A percentile compares a stretch with the other conserved stretches of the same genome.
Conservation (phyloP, 495 filamentous ascomycete genomes). For the Bryoglossum gracile region DNA sequence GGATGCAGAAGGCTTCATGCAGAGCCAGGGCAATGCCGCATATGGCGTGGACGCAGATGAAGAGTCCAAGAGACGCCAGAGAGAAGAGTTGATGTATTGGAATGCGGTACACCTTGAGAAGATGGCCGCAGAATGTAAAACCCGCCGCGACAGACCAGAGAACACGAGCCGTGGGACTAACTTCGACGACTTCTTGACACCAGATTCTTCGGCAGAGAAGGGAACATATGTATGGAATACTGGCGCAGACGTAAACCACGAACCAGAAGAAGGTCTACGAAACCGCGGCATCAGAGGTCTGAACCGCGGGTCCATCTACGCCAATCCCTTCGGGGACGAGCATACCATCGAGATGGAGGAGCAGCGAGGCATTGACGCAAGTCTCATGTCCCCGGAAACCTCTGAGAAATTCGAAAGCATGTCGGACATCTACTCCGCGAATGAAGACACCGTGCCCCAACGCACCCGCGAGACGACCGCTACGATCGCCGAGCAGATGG, state of each 20-base stretch:
- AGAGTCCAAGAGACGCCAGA: slow-evolving; percentile 53
- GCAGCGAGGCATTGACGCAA: slow-evolving; percentile 27
- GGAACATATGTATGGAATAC: slow-evolving; percentile 47
- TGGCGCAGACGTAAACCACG: slow-evolving; percentile 30
- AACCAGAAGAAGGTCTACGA: slow-evolving; percentile 32
- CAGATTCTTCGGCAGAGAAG: slow-evolving; percentile 34
- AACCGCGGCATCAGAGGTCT: slow-evolving; percentile 46
- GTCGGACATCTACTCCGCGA: slow-evolving; percentile 39
- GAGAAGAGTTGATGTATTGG: slow-evolving; percentile 70
- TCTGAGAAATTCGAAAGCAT: slow-evolving; percentile 32
- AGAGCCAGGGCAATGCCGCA: slow-evolving; percentile 45
- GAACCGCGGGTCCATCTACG: slow-evolving; percentile 39
- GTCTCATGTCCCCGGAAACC: slow-evolving; percentile 36
- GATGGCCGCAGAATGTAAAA: slow-evolving; percentile 13
- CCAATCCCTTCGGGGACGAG: slow-evolving; percentile 56
- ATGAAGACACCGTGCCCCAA: slow-evolving; percentile 13
- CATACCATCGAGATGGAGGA: slow-evolving; percentile 39
- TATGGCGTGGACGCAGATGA: slow-evolving; percentile 60
- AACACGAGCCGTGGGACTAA: slow-evolving; percentile 28
- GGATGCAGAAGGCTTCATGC: slow-evolving; percentile 49
- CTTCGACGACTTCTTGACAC: slow-evolving; percentile 49
- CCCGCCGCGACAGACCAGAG: slow-evolving; percentile 11
- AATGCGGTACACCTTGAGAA: slow-evolving; percentile 35
- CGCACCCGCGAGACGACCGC: slow-evolving; percentile 10
- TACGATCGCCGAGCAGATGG: slow-evolving; percentile 16